These are phyloP conservation scores for Centella asiatica DNA, from an alignment of 129 eudicot genomes.

Conservation along the genomic window DNA sequence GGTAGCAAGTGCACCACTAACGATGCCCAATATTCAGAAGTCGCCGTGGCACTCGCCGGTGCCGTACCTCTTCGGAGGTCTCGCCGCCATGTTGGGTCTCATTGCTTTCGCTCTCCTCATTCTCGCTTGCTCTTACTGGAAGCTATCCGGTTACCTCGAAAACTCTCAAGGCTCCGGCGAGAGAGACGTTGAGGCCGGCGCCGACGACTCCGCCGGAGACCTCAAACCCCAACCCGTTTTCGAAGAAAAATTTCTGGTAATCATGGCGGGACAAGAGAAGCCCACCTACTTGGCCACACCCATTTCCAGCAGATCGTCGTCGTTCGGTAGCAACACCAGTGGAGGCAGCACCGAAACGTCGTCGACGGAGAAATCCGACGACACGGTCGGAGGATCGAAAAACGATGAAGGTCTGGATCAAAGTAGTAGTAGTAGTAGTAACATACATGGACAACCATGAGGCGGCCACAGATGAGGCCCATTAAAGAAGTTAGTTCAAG, in stretches of 20 bases:
- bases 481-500: no score
- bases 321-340: constrained; percentile 19
- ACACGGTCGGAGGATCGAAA: neutral
- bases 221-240: constrained; percentile 8
- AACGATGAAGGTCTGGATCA: neutral
- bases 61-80: constrained; percentile 48
- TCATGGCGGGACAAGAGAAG: constrained; percentile 42
- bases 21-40: neutral
- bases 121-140: constrained; percentile 52
- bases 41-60: constrained; percentile 50
- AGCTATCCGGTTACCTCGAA: constrained; percentile 21
- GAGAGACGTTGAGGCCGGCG: constrained; percentile 24
- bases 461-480: neutral
- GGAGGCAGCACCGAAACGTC: neutral
- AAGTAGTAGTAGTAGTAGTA: neutral
- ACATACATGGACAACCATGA: neutral
- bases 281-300: constrained; percentile 49
- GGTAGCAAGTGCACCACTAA: constrained; percentile 13
- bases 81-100: constrained; percentile 44
- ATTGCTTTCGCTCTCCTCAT: constrained; percentile 41
- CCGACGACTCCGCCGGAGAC: constrained; percentile 1
- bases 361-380: constrained; percentile 1
- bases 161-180: neutral
- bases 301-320: constrained; percentile 18
- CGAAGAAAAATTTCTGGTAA: constrained; percentile 31